Evolutionary conservation across 495 filamentous ascomycete species (phyloP), one percentile per base, ranked within the genome.

Genomic region (Mytilinidion resinicola): DNA sequence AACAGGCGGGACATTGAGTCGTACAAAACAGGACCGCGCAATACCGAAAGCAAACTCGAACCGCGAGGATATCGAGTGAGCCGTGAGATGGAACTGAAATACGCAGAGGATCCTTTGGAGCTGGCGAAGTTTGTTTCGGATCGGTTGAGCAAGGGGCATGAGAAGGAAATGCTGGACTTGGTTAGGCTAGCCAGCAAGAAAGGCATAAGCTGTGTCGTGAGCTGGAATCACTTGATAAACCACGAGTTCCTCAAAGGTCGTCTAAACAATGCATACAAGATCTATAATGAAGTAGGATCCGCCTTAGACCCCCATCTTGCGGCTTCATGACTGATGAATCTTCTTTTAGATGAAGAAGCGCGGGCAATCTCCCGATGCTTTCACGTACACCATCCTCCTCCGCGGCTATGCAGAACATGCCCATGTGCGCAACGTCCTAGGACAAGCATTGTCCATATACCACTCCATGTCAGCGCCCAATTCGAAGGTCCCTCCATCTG

Each of bases 271-370:
- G 90, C 88, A 14, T 67, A 91, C 43, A 88, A 86, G 70, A 77
- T 87, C 2, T 96, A 83, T 73, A 96, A 96, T 71, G 90, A 96
- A 72, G 88, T 89, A 61, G 55, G 25, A 6, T 6, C 25, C 25
- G 25, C 25, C 25, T 30, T 6, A 30, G 25, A 30, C 25, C 25
- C 6, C 25, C 25, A 30, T 30, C 25, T 6, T 6, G 25, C 25
- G 25, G 25, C 25, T 30, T 30, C 6, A 30, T 3, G 25, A 30
- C 51, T 44, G 6, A 47, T 10, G 12, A 15, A n/a, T 14, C 9
- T 15, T 30, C 25, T n/a, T 43, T 3, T 55, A 95, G 87, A 98
- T 98, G 93, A 98, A 97, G 73, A 97, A 96, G 73, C 79, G 89
- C 15, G 84, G 76, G 35, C 83, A 88, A 56, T 73, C 72, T 25